These are phyloP conservation scores for Uronychia setigera DNA, from an alignment of 73 alveolate species.

Conservation along the genomic window DNA sequence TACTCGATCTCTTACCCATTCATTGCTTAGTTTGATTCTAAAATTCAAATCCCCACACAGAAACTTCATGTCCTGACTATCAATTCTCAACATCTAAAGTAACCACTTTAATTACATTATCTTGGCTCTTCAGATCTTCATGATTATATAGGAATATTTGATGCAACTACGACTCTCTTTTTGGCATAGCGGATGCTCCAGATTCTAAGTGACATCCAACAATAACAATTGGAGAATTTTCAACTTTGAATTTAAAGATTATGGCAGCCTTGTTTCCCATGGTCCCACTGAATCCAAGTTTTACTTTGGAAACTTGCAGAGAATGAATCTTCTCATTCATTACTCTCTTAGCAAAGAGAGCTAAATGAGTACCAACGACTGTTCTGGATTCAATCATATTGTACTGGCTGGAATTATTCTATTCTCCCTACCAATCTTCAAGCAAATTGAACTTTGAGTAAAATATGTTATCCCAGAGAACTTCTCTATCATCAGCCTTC, in stretches of 20 bases:
- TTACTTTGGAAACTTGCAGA: conserved; percentile 37
- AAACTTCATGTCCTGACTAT: conserved; percentile 34
- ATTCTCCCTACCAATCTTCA: background rate
- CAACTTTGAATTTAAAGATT: conserved; percentile 72
- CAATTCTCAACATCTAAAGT: conserved; percentile 1
- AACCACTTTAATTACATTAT: background rate
- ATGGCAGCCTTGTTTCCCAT: conserved; percentile 96
- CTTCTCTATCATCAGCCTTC: background rate
- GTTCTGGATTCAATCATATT: conserved; percentile 10
- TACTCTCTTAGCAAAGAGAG: conserved; percentile 41
- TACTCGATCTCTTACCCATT: conserved; percentile 34
- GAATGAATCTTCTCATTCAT: conserved; percentile 1
- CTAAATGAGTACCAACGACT: conserved; percentile 46
- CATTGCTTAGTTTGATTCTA: conserved; percentile 50
- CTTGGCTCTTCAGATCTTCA: background rate
- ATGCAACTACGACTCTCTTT: conserved; percentile 38
- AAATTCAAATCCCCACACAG: conserved; percentile 64
- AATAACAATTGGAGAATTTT: conserved; percentile 71
- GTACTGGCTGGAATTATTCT: background rate
- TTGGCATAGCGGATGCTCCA: conserved; percentile 63
- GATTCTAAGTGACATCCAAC: conserved; percentile 87
- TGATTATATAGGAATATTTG: background rate
- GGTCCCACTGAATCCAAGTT: conserved; percentile 85
- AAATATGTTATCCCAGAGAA: background rate
- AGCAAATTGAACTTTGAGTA: background rate